Conservation (phyloP, 306 rosid species). For the Prunus mira region DNA sequence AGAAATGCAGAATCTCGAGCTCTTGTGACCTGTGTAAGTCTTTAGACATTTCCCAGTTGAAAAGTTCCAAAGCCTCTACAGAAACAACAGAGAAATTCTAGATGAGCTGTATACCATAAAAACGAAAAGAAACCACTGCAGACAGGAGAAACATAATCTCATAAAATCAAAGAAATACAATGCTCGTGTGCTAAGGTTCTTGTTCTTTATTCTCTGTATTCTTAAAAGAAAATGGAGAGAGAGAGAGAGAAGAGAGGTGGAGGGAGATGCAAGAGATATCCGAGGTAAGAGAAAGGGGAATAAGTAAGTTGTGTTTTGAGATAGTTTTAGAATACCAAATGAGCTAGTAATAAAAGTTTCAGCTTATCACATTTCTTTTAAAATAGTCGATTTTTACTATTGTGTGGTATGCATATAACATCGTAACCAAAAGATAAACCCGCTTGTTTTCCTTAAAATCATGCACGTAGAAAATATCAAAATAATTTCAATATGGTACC, state of each 20-base stretch:
- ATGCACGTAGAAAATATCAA: neutral
- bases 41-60: slow-evolving; percentile 87
- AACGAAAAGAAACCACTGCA: slow-evolving; percentile 1
- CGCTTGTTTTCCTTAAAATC: neutral
- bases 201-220: neutral
- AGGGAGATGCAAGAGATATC: too few relatives aligned
- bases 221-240: neutral
- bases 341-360: neutral
- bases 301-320: neutral
- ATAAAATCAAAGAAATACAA: neutral
- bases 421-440: neutral
- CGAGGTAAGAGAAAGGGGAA: neutral
- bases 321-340: neutral
- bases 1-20: slow-evolving; percentile 82
- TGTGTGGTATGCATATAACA: neutral
- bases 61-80: slow-evolving; percentile 94
- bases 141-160: neutral
- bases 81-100: slow-evolving; percentile 6
- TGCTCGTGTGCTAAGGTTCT: neutral
- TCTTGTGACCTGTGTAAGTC: slow-evolving; percentile 77
- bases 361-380: neutral
- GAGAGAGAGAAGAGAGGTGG: too few relatives aligned
- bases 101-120: slow-evolving; percentile 1
- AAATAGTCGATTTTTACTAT: neutral
- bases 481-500: neutral